A percentile compares a stretch with the other conserved stretches of the same genome.
These are phyloP conservation scores for Penicillium glabrum DNA, from an alignment of 2,329 filamentous ascomycete genomes.

Conservation along the genomic window DNA sequence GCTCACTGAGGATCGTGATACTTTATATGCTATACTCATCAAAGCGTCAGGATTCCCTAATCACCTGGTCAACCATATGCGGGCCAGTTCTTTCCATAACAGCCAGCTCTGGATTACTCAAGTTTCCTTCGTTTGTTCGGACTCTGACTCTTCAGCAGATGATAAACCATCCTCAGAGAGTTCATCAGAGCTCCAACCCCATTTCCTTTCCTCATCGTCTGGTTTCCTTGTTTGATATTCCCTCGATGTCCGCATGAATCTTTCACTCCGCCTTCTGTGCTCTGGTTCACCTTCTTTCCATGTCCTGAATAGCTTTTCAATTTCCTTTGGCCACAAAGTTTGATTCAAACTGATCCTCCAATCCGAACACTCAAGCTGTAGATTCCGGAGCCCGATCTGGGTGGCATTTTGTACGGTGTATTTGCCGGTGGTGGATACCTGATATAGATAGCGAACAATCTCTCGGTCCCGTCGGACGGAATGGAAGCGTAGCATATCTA, in stretches of 20 bases:
- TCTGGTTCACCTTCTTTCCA: neutral
- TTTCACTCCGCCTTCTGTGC: neutral
- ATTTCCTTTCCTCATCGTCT: neutral
- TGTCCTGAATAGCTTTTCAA: neutral
- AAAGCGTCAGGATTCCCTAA: too few species aligned
- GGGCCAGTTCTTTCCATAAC: too few species aligned
- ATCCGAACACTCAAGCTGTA: neutral
- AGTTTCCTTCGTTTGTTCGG: neutral
- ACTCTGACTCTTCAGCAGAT: neutral
- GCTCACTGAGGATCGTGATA: too few species aligned
- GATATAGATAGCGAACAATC: neutral
- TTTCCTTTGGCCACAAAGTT: neutral
- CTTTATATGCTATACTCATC: neutral
- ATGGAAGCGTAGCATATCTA: slow-evolving; percentile 7
- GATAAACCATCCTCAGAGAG: neutral
- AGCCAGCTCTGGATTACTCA: neutral
- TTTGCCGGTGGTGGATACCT: neutral
- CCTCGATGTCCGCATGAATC: neutral
- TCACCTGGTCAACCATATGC: too few species aligned
- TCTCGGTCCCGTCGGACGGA: slow-evolving; percentile 2
- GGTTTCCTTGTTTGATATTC: neutral
- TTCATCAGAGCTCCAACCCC: neutral
- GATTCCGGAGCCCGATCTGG: neutral
- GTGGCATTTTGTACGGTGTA: neutral
- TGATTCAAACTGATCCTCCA: neutral